These are phyloP conservation scores for Salix caprea DNA, from an alignment of 345 rosid species.

Conservation along the genomic window DNA sequence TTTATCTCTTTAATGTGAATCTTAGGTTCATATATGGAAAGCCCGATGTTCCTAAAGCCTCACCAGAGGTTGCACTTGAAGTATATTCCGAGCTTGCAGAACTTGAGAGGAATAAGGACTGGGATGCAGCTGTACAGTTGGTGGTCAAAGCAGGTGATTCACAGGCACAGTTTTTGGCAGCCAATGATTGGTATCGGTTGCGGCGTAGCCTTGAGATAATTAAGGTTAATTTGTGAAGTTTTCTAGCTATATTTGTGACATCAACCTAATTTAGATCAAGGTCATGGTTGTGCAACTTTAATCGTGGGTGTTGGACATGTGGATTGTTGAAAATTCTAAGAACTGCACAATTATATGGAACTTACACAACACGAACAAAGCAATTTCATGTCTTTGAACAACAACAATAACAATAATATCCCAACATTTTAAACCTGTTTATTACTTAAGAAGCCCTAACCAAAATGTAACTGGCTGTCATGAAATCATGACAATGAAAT, in stretches of 20 bases:
- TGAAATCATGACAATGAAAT: too few species aligned
- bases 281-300: too few species aligned
- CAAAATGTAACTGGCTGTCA: too few species aligned
- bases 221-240: constrained; percentile 46
- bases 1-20: constrained; percentile 6
- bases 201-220: constrained; percentile 93
- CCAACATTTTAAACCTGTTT: too few species aligned
- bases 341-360: too few species aligned
- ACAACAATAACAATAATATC: too few species aligned
- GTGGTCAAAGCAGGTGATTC: constrained; percentile 76
- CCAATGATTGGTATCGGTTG: constrained; percentile 87
- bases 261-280: too few species aligned
- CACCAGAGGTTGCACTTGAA: constrained; percentile 60
- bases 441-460: too few species aligned
- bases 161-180: constrained; percentile 52
- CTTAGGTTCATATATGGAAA: constrained; percentile 82
- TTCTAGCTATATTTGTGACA: neutral
- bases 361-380: too few species aligned
- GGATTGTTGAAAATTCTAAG: too few species aligned
- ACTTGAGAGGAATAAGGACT: constrained; percentile 50
- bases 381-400: too few species aligned
- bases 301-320: too few species aligned
- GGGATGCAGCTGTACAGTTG: constrained; percentile 83
- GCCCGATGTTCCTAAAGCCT: constrained; percentile 85
- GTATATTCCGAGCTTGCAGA: constrained; percentile 53